Conservation (phyloP, 768 basidiomycete genomes). For the Amanita muscaria region DNA sequence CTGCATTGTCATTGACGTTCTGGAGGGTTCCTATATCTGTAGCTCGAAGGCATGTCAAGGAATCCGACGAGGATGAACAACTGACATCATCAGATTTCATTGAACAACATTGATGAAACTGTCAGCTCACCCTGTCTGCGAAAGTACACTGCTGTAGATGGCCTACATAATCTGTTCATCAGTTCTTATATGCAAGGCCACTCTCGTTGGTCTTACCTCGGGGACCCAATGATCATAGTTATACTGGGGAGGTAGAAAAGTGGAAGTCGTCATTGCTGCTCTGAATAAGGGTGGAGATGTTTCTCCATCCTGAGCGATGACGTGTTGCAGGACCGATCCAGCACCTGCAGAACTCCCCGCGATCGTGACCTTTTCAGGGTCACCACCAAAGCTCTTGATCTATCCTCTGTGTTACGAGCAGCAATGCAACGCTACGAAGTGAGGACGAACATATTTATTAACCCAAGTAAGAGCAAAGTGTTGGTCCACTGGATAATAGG, state of each 20-base stretch:
- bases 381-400: constrained; percentile 33
- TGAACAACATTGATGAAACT: too few relatives aligned
- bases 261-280: constrained; percentile 37
- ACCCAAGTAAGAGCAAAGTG: constrained; percentile 36
- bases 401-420: constrained; percentile 10
- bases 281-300: constrained; percentile 37
- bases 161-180: constrained; percentile 14
- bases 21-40: constrained; percentile 24
- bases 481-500: constrained; percentile 28
- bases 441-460: constrained; percentile 25
- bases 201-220: constrained; percentile 17
- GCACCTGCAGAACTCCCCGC: constrained; percentile 32
- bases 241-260: constrained; percentile 38
- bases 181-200: not conserved
- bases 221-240: constrained; percentile 32
- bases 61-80: constrained; percentile 24
- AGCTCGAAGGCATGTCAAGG: constrained; percentile 32
- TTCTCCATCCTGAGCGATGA: constrained; percentile 36
- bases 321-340: constrained; percentile 42
- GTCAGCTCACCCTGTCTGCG: constrained; percentile 26
- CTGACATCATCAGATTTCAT: too few relatives aligned
- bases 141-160: constrained; percentile 24
- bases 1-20: constrained; percentile 24
- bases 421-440: not conserved
- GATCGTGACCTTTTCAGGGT: constrained; percentile 30